These are phyloP conservation scores for Phaeotremella skinneri DNA, from an alignment of 768 basidiomycete genomes.

Conservation along the genomic window DNA sequence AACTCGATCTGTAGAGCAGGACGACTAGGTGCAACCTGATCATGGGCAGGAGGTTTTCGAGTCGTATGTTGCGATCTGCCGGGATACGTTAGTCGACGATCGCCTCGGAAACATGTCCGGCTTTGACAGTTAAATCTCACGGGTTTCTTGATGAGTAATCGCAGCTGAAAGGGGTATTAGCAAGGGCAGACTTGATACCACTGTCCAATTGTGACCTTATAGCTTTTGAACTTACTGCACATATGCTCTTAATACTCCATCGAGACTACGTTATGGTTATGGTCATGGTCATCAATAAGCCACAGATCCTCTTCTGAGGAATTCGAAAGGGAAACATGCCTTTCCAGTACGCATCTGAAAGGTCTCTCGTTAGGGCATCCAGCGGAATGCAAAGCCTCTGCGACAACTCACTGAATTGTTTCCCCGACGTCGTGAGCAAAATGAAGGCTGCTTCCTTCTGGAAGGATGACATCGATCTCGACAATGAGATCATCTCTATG, in stretches of 20 bases:
- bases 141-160: constrained; percentile 39
- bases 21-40: constrained; percentile 3
- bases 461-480: constrained; percentile 48
- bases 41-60: constrained; percentile 12
- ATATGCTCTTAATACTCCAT: constrained; percentile 50
- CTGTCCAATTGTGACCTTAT: not conserved
- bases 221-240: constrained; percentile 39
- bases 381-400: not conserved
- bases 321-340: constrained; percentile 12
- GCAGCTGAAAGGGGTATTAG: constrained; percentile 8
- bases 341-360: constrained; percentile 34
- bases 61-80: constrained; percentile 23
- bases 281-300: not conserved
- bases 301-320: not conserved
- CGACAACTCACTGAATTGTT: constrained; percentile 45
- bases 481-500: constrained; percentile 38
- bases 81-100: not conserved
- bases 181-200: not conserved
- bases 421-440: constrained; percentile 53
- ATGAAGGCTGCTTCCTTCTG: constrained; percentile 37
- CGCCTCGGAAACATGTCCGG: not conserved
- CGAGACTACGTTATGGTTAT: constrained; percentile 32
- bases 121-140: constrained; percentile 15
- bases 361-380: not conserved
- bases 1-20: no score